Conservation (phyloP, 1,284 basidiomycete species). For the Ceratobasidium sp. region DNA sequence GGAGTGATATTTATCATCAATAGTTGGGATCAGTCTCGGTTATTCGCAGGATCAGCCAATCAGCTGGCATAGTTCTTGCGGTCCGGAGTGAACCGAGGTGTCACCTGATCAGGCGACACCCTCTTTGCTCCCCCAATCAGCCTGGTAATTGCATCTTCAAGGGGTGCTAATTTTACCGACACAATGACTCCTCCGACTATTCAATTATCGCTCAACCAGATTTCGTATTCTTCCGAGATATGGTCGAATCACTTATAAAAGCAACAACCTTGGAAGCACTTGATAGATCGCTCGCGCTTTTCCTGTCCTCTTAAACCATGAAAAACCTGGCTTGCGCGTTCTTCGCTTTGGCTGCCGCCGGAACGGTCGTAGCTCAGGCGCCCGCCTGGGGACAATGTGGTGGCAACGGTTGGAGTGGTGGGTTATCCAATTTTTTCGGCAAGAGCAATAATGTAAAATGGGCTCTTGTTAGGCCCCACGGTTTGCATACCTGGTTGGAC, state of each 20-base stretch:
- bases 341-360: slow-evolving; percentile 24
- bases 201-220: background rate
- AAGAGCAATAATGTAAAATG: too few relatives aligned
- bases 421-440: background rate
- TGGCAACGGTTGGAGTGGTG: slow-evolving; percentile 24
- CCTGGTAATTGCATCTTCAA: background rate
- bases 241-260: slow-evolving; percentile 1
- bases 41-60: background rate
- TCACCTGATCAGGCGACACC: background rate
- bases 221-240: slow-evolving; percentile 13
- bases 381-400: slow-evolving; percentile 33
- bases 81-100: background rate
- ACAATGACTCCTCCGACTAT: background rate
- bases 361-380: slow-evolving; percentile 16
- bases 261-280: background rate
- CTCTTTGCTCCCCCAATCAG: background rate
- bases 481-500: slow-evolving; percentile 40
- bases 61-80: slow-evolving; percentile 9
- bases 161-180: background rate
- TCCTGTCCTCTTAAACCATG: background rate
- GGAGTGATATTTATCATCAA: too few relatives aligned
- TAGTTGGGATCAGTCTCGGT: too few relatives aligned
- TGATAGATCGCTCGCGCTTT: background rate
- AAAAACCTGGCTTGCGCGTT: background rate
- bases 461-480: slow-evolving; percentile 14